A percentile compares a stretch with the other conserved stretches of the same genome.
Conservation (phyloP, 2,329 filamentous ascomycete species). For the Stagonosporopsis rhizophila region DNA sequence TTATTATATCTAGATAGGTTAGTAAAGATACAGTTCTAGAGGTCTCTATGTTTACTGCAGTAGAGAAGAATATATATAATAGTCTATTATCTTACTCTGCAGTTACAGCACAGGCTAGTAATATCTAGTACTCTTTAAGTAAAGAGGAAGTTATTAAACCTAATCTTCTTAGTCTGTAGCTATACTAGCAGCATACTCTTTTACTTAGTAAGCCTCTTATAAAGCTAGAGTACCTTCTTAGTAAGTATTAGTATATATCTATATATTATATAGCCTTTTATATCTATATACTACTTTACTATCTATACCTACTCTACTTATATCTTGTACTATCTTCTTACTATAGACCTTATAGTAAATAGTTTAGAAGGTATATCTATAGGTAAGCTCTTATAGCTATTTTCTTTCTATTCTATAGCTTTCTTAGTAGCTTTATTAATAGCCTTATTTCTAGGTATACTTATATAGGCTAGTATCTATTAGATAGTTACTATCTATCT, state of each 20-base stretch:
- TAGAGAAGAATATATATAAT: conserved; percentile 20
- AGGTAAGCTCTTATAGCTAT: conserved; percentile 8
- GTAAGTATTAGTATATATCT: conserved; percentile 18
- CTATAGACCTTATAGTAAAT: conserved; percentile 6
- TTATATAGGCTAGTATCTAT: conserved; percentile 19
- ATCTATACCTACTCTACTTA: conserved; percentile 8
- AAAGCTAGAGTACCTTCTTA: conserved; percentile 23
- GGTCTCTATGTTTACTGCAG: background rate
- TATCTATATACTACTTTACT: conserved; percentile 11
- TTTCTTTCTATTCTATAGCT: conserved; percentile 25
- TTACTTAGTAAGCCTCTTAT: conserved; percentile 22
- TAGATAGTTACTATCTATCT: conserved; percentile 15
- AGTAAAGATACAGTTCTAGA: conserved; percentile 6
- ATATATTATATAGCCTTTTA: conserved; percentile 17
- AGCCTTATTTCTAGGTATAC: conserved; percentile 15
- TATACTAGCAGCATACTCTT: conserved; percentile 20
- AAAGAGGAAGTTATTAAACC: conserved; percentile 13
- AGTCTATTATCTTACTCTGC: conserved; percentile 6
- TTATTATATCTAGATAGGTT: background rate
- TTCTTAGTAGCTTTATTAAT: conserved; percentile 23
- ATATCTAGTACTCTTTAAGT: background rate
- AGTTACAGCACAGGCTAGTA: background rate
- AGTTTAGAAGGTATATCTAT: conserved; percentile 19
- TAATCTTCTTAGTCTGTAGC: conserved; percentile 20
- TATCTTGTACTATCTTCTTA: conserved; percentile 15